Evolutionary conservation across 2,329 filamentous ascomycete species (phyloP).

Genomic region (Stachybotrys chlorohalonatus): DNA sequence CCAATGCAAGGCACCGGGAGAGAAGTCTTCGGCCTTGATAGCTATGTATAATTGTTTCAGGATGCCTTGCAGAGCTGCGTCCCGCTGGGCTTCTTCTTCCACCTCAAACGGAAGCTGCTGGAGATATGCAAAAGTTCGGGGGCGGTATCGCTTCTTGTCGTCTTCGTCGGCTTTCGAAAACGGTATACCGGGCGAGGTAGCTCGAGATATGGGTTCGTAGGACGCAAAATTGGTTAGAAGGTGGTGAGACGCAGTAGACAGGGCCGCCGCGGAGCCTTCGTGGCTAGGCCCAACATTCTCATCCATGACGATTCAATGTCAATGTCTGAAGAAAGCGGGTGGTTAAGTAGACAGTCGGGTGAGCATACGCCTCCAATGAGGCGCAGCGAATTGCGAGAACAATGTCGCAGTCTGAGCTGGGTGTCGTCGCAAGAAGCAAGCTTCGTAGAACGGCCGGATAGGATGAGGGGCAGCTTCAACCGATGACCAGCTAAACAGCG

Average conservation of each 20-base stretch:
- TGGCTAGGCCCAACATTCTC: conserved; percentile 26
- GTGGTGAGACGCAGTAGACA: conserved; percentile 23
- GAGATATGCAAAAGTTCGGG: conserved; percentile 90
- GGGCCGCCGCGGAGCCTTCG: conserved; percentile 17
- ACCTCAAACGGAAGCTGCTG: conserved; percentile 80
- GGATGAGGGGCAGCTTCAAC: background rate
- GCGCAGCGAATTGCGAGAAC: background rate
- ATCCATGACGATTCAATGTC: conserved; percentile 20
- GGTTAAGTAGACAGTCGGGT: background rate
- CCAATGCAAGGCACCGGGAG: conserved; percentile 90
- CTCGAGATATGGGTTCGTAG: conserved; percentile 68
- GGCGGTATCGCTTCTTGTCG: conserved; percentile 61
- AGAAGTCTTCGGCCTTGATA: conserved; percentile 86
- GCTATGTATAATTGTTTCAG: conserved; percentile 90
- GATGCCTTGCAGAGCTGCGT: conserved; percentile 75
- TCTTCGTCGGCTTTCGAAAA: conserved; percentile 40
- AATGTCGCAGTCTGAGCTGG: background rate
- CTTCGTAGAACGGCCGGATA: background rate
- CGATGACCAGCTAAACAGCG: background rate
- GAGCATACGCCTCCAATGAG: background rate
- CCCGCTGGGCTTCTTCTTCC: conserved; percentile 70
- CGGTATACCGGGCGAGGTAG: conserved; percentile 70
- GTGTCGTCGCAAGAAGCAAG: background rate
- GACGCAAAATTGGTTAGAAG: conserved; percentile 29
- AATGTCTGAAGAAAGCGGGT: too few relatives aligned